Percentiles rank a stretch among this genome's conserved stretches.
phyloP scores from a whole-genome alignment of 169 alveolate species.

The Eimeria maxima region DNA sequence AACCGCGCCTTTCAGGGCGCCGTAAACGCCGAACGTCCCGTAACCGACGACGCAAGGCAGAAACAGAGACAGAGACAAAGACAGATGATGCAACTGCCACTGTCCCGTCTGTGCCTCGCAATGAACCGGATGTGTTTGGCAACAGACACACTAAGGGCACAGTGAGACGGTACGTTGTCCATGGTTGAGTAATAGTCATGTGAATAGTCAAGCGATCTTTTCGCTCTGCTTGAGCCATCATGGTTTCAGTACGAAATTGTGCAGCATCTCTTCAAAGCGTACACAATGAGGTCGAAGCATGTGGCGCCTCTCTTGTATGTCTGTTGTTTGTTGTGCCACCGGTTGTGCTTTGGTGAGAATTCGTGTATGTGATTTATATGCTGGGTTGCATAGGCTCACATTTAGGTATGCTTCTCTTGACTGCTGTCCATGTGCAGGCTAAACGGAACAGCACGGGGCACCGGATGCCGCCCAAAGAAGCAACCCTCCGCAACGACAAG shows the following conservation, averaged over 20 bases:
- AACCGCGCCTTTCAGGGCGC: conserved; percentile 55
- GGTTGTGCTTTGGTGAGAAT: background rate
- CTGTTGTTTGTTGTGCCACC: background rate
- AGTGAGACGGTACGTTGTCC: conserved; percentile 52
- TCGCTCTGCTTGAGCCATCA: background rate
- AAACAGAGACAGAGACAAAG: conserved; percentile 41
- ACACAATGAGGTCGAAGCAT: background rate
- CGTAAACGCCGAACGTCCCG: conserved; percentile 47
- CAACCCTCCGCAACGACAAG: conserved; percentile 77
- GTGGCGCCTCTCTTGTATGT: background rate
- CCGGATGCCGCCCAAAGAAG: conserved; percentile 74
- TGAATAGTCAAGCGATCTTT: background rate
- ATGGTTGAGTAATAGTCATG: background rate
- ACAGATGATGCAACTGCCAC: conserved; percentile 41
- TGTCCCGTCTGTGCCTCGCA: conserved; percentile 40
- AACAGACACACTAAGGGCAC: conserved; percentile 76
- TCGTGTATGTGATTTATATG: background rate
- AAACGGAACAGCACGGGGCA: conserved; percentile 78
- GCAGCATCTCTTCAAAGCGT: background rate
- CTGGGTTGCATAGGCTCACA: background rate
- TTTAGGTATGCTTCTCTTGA: background rate
- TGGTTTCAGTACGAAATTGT: background rate
- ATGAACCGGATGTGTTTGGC: conserved; percentile 51
- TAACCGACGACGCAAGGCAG: conserved; percentile 60
- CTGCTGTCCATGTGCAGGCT: conserved; percentile 33